Evolutionary conservation across 192 early-diverging fungal genomes (phyloP).

Genomic region (Backusella circina): DNA sequence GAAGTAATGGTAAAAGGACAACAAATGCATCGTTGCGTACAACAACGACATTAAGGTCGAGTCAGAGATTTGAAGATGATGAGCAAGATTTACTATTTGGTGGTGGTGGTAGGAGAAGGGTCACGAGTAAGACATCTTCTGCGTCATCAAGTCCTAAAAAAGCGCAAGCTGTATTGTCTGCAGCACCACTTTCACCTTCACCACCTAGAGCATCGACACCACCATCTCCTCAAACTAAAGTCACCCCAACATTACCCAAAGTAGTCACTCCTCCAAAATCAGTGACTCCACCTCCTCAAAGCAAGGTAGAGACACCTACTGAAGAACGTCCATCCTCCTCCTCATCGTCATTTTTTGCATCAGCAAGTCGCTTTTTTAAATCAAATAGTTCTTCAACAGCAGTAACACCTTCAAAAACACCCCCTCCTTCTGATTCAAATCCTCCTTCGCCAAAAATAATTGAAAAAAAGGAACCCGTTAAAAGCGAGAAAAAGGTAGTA

Average conservation of each 20-base stretch:
- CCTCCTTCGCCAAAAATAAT: not conserved
- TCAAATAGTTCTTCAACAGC: not conserved
- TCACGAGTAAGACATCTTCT: not conserved
- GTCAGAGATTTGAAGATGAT: conserved; percentile 7
- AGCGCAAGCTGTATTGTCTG: not conserved
- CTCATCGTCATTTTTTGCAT: conserved; percentile 17
- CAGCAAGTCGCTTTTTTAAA: conserved; percentile 16
- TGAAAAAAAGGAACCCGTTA: not conserved
- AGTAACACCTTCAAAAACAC: not conserved
- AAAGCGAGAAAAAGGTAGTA: not conserved
- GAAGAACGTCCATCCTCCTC: not conserved
- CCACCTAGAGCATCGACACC: not conserved
- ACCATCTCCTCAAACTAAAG: not conserved
- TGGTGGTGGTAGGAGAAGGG: not conserved
- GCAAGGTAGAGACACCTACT: not conserved
- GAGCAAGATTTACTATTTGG: conserved; percentile 19
- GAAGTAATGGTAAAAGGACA: not conserved
- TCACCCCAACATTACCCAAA: not conserved
- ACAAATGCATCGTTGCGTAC: not conserved
- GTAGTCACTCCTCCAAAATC: not conserved
- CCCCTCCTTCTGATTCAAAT: not conserved
- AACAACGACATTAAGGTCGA: not conserved
- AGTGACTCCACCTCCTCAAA: not conserved
- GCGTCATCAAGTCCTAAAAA: not conserved
- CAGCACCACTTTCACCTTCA: not conserved